A percentile compares a stretch with the other conserved stretches of the same genome.
These are phyloP conservation scores for Sugiyamaella novakii DNA, from an alignment of 1,139 yeast species.

Conservation along the genomic window DNA sequence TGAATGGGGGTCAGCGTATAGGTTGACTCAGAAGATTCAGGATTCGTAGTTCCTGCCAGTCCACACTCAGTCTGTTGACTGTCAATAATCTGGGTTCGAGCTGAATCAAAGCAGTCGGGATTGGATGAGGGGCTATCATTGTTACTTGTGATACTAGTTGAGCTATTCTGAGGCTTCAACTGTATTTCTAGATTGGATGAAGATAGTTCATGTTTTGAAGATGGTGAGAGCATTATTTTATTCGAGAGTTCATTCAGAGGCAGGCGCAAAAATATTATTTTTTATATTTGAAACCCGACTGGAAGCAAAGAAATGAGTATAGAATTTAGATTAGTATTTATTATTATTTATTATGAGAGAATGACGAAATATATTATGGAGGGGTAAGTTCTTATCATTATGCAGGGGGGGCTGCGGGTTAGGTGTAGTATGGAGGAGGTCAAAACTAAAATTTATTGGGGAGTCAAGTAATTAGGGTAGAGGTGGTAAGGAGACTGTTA, in stretches of 20 bases:
- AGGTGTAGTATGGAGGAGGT: no score
- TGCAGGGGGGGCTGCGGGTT: no score
- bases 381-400: neutral
- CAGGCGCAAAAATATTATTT: neutral
- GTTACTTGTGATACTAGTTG: neutral
- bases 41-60: no score
- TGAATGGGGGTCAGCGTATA: slow-evolving; percentile 17
- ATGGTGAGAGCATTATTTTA: slow-evolving; percentile 1
- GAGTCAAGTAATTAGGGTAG: no score
- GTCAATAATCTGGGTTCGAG: neutral
- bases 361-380: neutral
- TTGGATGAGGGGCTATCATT: neutral
- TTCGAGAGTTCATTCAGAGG: neutral
- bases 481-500: no score
- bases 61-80: neutral
- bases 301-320: neutral
- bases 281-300: neutral
- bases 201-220: neutral
- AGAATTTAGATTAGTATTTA: neutral
- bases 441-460: no score
- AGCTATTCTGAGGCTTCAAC: neutral
- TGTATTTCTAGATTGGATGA: neutral
- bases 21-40: neutral
- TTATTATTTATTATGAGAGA: slow-evolving; percentile 2
- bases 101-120: slow-evolving; percentile 2